Evolutionary conservation across 1,284 basidiomycete genomes (phyloP), one percentile per base, ranked within the genome.

Genomic region (Kalmanozyma brasiliensis): DNA sequence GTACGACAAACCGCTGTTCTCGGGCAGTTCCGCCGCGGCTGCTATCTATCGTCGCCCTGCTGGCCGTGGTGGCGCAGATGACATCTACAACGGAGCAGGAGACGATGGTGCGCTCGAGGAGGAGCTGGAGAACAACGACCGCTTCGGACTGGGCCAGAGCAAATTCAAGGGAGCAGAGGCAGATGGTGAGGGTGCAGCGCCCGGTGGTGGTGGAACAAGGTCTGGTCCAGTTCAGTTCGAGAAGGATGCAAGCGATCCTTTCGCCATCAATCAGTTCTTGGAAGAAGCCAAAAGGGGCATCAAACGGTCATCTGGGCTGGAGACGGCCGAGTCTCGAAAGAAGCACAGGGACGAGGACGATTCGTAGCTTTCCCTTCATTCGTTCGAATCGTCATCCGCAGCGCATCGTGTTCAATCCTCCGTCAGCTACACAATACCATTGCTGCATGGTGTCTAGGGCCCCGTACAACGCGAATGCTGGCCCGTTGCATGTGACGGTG

Each of bases 201-300:
- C 43, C 13, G 24, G 26, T 14, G 26, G 22, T 17, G 26, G 10
- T 5, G 38, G 30, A 7, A 17, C 40, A 4, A 46, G 65, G 34
- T 43, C 53, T n/a, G 63, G 96, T 0, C 96, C 96, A n/a, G 96
- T 99, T 29, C 93, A 97, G 82, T 99, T 99, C 79, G 96, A 98
- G 85, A 97, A 97, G 85, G 96, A 98, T 79, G 89, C 90, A 1
- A 87, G 83, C 8, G 96, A 98, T 86, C 94, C 97, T n/a, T 99
- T 99, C 81, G 94, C 95, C 70, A 87, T 98, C 73, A 92, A 96
- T 83, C 90, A 96, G 82, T 98, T 98, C 86, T 87, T 98, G 85
- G 92, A 97, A 80, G 93, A 94, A 80, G 96, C 95, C 13, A 97
- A 94, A 86, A 89, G 90, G 19, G 94, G 94, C 6, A 90, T 89